These are phyloP conservation scores for Sechiopsis laciniata DNA, from an alignment of 306 rosid genomes.

Conservation along the genomic window DNA sequence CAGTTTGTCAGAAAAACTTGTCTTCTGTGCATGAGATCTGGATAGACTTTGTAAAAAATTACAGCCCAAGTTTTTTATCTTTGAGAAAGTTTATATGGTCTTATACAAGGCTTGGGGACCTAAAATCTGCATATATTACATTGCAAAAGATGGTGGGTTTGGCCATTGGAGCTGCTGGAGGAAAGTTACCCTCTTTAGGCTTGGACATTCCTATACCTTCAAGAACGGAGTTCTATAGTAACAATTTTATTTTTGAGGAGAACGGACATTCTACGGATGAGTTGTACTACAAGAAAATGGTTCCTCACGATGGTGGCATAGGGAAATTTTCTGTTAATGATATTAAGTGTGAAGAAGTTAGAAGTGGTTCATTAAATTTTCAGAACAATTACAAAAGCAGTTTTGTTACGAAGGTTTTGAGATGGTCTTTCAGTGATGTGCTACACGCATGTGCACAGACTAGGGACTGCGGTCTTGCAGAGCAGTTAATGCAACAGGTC, in stretches of 20 bases:
- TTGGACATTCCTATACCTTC: slow-evolving; percentile 70
- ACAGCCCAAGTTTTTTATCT: slow-evolving; percentile 43
- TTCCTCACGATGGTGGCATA: slow-evolving; percentile 25
- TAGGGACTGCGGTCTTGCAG: slow-evolving; percentile 46
- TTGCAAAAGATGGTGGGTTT: slow-evolving; percentile 65
- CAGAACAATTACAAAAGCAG: slow-evolving; percentile 24
- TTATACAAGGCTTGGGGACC: slow-evolving; percentile 43
- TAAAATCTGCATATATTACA: slow-evolving; percentile 36
- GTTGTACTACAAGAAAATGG: slow-evolving; percentile 20
- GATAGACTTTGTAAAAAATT: slow-evolving; percentile 50
- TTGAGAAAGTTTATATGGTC: slow-evolving; percentile 53
- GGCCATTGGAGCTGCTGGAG: slow-evolving; percentile 32
- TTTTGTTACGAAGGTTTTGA: slow-evolving; percentile 37
- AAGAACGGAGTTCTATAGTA: slow-evolving; percentile 29
- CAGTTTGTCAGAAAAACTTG: slow-evolving; percentile 67
- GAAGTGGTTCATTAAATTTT: slow-evolving; percentile 26
- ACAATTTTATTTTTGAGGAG: slow-evolving; percentile 33
- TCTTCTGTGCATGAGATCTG: slow-evolving; percentile 62
- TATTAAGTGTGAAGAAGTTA: slow-evolving; percentile 27
- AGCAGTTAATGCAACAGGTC: slow-evolving; percentile 61
- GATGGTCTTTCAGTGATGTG: slow-evolving; percentile 57
- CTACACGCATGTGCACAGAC: slow-evolving; percentile 45
- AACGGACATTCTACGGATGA: slow-evolving; percentile 30
- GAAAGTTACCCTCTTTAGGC: slow-evolving; percentile 44
- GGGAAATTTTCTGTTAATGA: slow-evolving; percentile 26